Evolutionary conservation across 192 early-diverging fungal species (phyloP), one percentile per base, ranked within the genome.

Genomic region (Coemansia reversa): DNA sequence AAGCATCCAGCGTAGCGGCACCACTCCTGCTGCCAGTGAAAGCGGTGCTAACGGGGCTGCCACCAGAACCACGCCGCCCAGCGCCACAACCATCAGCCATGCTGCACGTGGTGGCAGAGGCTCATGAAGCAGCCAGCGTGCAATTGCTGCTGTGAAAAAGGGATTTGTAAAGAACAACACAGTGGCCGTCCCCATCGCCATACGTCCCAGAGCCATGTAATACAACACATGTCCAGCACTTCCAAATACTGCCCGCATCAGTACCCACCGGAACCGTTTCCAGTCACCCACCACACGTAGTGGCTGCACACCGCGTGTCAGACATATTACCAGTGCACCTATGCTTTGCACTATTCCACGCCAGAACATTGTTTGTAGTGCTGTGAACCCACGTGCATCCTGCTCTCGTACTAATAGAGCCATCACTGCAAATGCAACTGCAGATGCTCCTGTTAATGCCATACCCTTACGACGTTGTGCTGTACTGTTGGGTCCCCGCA

Each of bases 81-180:
- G 29, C 4, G 65, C 52, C 18, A 9, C 19, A 5, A 30, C 29
- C 19, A 61, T 27, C 23, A 64, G 42, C 18, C 33, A 16, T 24
- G 57, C 19, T 7, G 63, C 57, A 3, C 42, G 29, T 2, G 8
- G 5, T 5, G 48, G 33, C 27, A 74, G 60, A 2, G 42, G 0
- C 51, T 74, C 72, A 30, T 24, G 30, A 2, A 74, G 55, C 22
- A 67, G 35, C 51, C 42, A 59, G 51, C 58, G 19, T 0, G 72
- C 72, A 16, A 74, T 14, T n/a, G 67, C 22, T 11, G 72, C 72
- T 12, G 66, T 67, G n/a, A 67, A 67, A 7, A 74, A 6, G 0
- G 72, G 65, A 33, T 74, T 74, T 7, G 72, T 67, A 39, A 67
- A 74, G 29, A 74, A 74, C 45, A 74, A 25, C 35, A 67, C 72